These are phyloP conservation scores for Hericium coralloides DNA, from an alignment of 768 basidiomycete species.

Conservation along the genomic window DNA sequence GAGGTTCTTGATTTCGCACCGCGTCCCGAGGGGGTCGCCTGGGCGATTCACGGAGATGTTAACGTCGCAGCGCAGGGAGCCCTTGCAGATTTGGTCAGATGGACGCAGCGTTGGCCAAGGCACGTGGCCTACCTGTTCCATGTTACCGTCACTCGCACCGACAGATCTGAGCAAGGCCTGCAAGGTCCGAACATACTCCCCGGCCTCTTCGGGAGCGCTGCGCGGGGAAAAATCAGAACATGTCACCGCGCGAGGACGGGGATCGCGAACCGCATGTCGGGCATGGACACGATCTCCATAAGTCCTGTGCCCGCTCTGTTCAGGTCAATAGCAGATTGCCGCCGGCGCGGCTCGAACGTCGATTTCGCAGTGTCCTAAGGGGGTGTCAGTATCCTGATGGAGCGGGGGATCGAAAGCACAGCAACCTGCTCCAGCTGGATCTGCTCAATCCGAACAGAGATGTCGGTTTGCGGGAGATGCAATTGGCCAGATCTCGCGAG, in stretches of 20 bases:
- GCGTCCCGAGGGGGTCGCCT: constrained; percentile 59
- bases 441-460: constrained; percentile 78
- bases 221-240: background rate
- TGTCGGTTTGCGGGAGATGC: constrained; percentile 28
- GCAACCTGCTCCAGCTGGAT: constrained; percentile 89
- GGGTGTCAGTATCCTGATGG: constrained; percentile 1
- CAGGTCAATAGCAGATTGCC: constrained; percentile 64
- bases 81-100: constrained; percentile 37
- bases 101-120: background rate
- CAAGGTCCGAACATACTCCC: constrained; percentile 73
- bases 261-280: constrained; percentile 58
- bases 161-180: constrained; percentile 76
- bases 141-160: constrained; percentile 89
- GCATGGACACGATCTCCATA: constrained; percentile 94
- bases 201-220: constrained; percentile 83
- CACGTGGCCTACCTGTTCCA: constrained; percentile 72
- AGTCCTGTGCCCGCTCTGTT: constrained; percentile 86
- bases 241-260: background rate
- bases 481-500: constrained; percentile 64
- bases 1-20: constrained; percentile 96
- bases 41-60: constrained; percentile 83
- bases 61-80: constrained; percentile 90
- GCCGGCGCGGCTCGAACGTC: constrained; percentile 42
- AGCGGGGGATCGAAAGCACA: background rate
- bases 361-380: constrained; percentile 90